Percentiles rank a stretch among this genome's conserved stretches.
phyloP scores from a whole-genome alignment of 805 yeast genomes.

The Zygoascus tannicola region DNA sequence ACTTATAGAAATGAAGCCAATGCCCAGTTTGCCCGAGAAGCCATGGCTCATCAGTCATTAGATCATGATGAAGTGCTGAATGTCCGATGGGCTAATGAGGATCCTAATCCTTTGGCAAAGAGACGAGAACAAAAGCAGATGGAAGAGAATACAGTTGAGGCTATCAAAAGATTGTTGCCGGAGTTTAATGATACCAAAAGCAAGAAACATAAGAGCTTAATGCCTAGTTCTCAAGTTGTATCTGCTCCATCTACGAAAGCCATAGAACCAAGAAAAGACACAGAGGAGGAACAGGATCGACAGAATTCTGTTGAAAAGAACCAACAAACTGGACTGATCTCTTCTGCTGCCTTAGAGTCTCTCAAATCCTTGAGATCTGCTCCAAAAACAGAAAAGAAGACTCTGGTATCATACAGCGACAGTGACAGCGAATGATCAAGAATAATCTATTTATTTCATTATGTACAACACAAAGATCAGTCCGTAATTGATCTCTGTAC shows the following conservation, averaged over 20 bases:
- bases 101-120: conserved; percentile 65
- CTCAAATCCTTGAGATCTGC: conserved; percentile 1
- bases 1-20: conserved; percentile 55
- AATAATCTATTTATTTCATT: not conserved
- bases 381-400: not conserved
- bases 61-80: conserved; percentile 56
- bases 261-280: conserved; percentile 6
- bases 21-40: conserved; percentile 95
- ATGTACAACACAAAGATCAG: not conserved
- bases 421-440: conserved; percentile 4
- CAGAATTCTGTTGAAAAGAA: not conserved
- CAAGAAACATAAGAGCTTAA: not conserved
- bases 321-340: not conserved
- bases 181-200: conserved; percentile 11
- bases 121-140: conserved; percentile 38
- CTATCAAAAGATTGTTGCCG: conserved; percentile 36
- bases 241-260: conserved; percentile 3
- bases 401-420: conserved; percentile 4
- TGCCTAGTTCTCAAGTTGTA: not conserved
- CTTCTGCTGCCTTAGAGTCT: conserved; percentile 1
- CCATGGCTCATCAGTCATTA: conserved; percentile 77
- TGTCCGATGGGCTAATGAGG: conserved; percentile 84
- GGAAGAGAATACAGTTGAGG: conserved; percentile 45
- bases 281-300: not conserved
- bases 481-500: conserved; percentile 7